Evolutionary conservation across 179 eudicot genomes (phyloP), one percentile per base, ranked within the genome.

Genomic region (Beta corolliflora): DNA sequence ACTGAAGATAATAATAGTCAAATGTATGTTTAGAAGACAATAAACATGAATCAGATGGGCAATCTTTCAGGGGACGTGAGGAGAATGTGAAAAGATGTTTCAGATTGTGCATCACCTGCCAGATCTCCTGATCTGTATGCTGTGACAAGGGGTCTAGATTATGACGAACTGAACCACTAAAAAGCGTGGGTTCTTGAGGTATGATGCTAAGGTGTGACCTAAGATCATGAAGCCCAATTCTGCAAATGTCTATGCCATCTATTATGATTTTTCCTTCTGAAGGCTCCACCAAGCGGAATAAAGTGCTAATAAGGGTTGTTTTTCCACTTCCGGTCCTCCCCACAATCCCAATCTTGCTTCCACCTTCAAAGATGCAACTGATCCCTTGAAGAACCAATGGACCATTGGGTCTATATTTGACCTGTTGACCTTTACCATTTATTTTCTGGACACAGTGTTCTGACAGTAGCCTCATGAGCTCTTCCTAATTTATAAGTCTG

Each of bases 291-390:
- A 90, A 69, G 21, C 91, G 86, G 78, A 89, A 89, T 85, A 89
- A 86, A 44, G 88, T 85, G 75, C 89, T 84, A 36, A 89, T 86
- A 46, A 89, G 78, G 68, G 92, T 89, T 50, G 90, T 89, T 73
- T 89, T 89, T 68, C 92, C 92, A 75, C 92, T 88, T 13, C 92
- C 90, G 19, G 92, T 90, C 66, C 92, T 81, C 12, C 92, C 92
- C 64, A 89, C 92, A 25, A 89, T 85, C 63, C 92, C 92, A 72
- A 89, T 80, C 75, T 88, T 89, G 68, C 81, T 65, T 36, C 89
- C 91, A 73, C 91, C 92, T 81, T 84, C 86, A 75, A 90, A 80
- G 48, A 70, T 78, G 75, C 89, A 88, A 54, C 73, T 90, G 46
- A 90, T 88, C 14, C 89, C 91, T 69, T 74, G 86, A 67, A 90